Percentiles rank a stretch among this genome's conserved stretches.
Conservation (phyloP, 2,329 filamentous ascomycete species). For the Pseudogymnoascus sp. region DNA sequence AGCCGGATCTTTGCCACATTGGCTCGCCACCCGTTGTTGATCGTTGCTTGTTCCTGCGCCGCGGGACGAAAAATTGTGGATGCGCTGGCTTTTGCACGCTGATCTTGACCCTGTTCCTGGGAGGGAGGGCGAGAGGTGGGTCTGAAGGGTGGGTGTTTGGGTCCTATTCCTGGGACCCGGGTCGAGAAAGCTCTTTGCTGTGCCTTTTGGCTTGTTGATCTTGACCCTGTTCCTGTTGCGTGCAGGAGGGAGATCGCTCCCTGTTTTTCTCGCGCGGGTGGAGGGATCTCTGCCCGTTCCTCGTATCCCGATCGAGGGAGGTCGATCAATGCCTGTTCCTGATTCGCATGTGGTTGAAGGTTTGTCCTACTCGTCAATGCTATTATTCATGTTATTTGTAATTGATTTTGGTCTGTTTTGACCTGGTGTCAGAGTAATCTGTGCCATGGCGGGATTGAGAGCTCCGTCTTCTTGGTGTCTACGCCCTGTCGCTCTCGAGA, state of each 20-base stretch:
- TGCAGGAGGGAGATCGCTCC: neutral
- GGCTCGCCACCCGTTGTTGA: neutral
- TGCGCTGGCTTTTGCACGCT: neutral
- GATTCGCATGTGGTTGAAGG: neutral
- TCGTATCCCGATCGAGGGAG: neutral
- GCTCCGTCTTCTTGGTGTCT: neutral
- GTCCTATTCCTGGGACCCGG: conserved; percentile 2
- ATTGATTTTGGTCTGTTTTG: neutral
- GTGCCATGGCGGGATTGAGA: neutral
- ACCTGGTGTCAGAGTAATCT: neutral
- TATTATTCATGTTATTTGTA: neutral
- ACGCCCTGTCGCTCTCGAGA: neutral
- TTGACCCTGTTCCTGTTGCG: conserved; percentile 2
- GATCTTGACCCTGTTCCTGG: conserved; percentile 6
- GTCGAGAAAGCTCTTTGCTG: neutral
- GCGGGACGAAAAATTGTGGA: neutral
- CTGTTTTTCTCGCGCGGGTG: neutral
- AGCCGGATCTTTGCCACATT: conserved; percentile 8
- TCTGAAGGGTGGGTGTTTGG: neutral
- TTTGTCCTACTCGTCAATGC: neutral
- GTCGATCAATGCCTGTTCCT: neutral
- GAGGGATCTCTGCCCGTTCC: neutral
- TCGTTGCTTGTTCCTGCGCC: conserved; percentile 10
- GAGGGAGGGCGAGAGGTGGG: neutral
- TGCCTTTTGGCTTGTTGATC: neutral